Conservation (phyloP, 139 green algal genomes). For the Picochlorum sp. region DNA sequence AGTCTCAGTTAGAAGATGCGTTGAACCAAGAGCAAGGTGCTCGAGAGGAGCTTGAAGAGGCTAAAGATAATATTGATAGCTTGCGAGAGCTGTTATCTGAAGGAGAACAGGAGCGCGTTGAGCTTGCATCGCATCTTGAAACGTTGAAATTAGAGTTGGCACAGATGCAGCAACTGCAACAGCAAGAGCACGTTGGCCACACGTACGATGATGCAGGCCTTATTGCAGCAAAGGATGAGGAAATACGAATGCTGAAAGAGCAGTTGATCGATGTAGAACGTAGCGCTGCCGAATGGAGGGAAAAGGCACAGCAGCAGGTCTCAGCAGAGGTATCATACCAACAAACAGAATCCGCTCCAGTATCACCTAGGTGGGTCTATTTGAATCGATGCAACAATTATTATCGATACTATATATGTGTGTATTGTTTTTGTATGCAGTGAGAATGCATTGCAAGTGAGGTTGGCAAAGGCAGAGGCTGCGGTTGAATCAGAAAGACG, state of each 20-base stretch:
- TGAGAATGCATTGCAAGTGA: neutral
- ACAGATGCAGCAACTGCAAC: neutral
- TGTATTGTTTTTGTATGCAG: neutral
- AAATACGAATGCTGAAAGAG: no score
- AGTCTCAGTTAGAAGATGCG: neutral
- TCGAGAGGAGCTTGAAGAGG: slow-evolving; percentile 4
- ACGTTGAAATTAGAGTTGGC: neutral
- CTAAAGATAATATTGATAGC: slow-evolving; percentile 1
- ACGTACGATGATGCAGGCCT: neutral
- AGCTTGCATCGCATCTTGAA: neutral
- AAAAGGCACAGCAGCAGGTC: no score
- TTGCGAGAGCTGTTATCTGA: neutral
- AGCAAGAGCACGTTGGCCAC: neutral
- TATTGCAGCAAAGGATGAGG: neutral
- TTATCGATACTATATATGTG: neutral
- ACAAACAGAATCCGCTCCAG: no score
- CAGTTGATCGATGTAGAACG: no score
- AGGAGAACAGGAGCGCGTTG: neutral
- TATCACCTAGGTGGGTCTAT: no score
- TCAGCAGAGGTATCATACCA: no score
- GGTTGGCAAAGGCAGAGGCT: slow-evolving; percentile 39
- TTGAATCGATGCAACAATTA: neutral
- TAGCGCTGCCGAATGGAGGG: no score
- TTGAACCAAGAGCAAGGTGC: neutral
- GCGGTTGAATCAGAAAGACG: slow-evolving; percentile 37